Base-by-base conservation (phyloP, 805 yeast genomes). In the Yamadazyma olivae region DNA sequence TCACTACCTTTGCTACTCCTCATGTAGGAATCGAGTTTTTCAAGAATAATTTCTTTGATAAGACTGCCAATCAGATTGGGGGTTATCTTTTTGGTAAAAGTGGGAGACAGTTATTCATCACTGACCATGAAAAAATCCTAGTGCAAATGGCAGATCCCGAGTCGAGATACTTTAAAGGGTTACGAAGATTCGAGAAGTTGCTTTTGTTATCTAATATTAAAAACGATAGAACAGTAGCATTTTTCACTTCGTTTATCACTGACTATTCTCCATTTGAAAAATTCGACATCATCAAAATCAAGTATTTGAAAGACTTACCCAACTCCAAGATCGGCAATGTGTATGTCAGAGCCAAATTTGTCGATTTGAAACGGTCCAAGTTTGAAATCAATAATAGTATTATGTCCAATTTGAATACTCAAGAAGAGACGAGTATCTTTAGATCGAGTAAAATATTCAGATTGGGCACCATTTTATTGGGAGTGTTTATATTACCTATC, bases 181-280 rank as follows among this genome's bases (percentile, higher is more conserved):
- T 90, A 33, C 38, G 51, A 8, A 51, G 48, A 39, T 90, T 90
- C 55, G 61, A 77, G 41, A 68, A 72, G 37, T 71, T 83, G 36
- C 63, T 76, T 3, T 54, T 79, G 2, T 64, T 88, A 38, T 89
- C 96, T 7, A 90, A 91, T 59, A 72, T 82, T 17, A 71, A 79
- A 38, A 81, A 85, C 52, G 98, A 90, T 58, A 70, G 96, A 40
- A 77, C 95, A 0, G 98, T 90, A 6, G 82, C 91, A 12, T 91
- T 88, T 56, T 85, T 79, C 61, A 87, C 97, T 0, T 71, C 95
- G 0, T 89, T 70, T 56, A 82, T 91, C 39, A 71, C 91, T 3
- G 71, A 79, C 20, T 74, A 71, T 41, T 78, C 85, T 37, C 95
- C 96, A 1, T 89, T 88, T 54, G 79, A 79, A 23, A 61, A 65